Evolutionary conservation across 495 filamentous ascomycete genomes (phyloP), one percentile per base, ranked within the genome.

Genomic region (Rhypophila decipiens): DNA sequence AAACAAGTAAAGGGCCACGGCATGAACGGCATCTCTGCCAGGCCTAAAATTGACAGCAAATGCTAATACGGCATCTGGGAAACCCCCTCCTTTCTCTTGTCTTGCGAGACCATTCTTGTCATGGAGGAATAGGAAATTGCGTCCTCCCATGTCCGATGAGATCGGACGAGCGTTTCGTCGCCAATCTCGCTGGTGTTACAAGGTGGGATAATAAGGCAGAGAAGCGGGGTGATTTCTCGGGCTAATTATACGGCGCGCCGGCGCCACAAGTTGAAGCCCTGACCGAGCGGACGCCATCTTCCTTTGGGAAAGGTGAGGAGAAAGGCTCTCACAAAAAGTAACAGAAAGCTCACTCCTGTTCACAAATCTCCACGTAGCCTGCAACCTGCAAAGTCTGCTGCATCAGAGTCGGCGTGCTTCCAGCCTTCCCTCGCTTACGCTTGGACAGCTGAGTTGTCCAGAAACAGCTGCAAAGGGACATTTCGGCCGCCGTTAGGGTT

Each of bases 1-100:
- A 57, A 57, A 49, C 52, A 23, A 50, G 47, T 24, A 42, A 47
- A 39, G 31, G 17, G 34, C 47, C 29, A 19, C 55, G 51, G 44
- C 51, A 57, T 54, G 44, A 54, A 54, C 46, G 51, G 47, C 24
- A 39, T 24, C 38, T 22, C 24, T 13, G 45, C 34, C 47, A 50
- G 47, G 44, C 40, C 47, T 44, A 39, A 24, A 37, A 37, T 43
- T 13, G 9, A 42, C 19, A 17, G 34, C 34, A 36, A 24, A 46
- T 39, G 47, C 27, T 39, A 10, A 20, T 33, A 17, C 18, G 23
- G n/a, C n/a, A n/a, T n/a, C n/a, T n/a, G n/a, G n/a, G n/a, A n/a
- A n/a, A 45, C 35, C 48, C 48, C 48, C 42, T 51, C 42, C 42
- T 33, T 27, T 23, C 18, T 11, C 4, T 4, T n/a, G n/a, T n/a